Percentiles rank a stretch among this genome's conserved stretches.
Evolutionary conservation across 805 yeast genomes (phyloP).

Genomic region (Schizosaccharomyces japonicus): DNA sequence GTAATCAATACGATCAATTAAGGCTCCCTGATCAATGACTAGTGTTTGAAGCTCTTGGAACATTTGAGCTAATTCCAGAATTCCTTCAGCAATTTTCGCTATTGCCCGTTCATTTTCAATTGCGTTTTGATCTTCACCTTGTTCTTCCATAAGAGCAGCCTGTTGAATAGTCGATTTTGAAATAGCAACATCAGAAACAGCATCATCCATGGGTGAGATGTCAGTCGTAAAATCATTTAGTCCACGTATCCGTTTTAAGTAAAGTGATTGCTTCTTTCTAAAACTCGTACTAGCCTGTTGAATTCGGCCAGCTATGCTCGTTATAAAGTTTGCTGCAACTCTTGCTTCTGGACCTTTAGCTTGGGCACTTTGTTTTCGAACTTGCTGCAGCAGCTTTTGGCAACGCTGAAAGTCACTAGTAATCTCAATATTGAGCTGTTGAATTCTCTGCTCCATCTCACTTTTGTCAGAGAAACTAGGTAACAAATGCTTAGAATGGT

Average conservation of each 20-base stretch:
- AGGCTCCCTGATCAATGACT: slow-evolving; percentile 87
- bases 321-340: slow-evolving; percentile 59
- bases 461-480: slow-evolving; percentile 74
- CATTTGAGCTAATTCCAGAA: slow-evolving; percentile 73
- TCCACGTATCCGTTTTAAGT: slow-evolving; percentile 21
- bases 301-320: slow-evolving; percentile 60
- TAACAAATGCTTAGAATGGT: slow-evolving; percentile 60
- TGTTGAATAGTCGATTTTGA: slow-evolving; percentile 15
- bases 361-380: slow-evolving; percentile 35
- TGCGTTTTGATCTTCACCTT: slow-evolving; percentile 22
- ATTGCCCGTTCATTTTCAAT: slow-evolving; percentile 74
- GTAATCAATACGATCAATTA: slow-evolving; percentile 81
- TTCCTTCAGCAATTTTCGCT: slow-evolving; percentile 76
- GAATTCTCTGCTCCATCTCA: slow-evolving; percentile 53
- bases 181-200: slow-evolving; percentile 11
- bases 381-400: slow-evolving; percentile 53
- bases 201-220: slow-evolving; percentile 4
- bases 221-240: not conserved
- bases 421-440: slow-evolving; percentile 46
- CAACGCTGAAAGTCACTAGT: slow-evolving; percentile 28
- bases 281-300: slow-evolving; percentile 59
- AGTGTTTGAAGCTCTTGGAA: slow-evolving; percentile 79
- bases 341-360: slow-evolving; percentile 26
- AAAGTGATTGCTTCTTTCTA: slow-evolving; percentile 69
- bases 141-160: slow-evolving; percentile 8